Percentiles rank a stretch among this genome's conserved stretches.
These are phyloP conservation scores for Corynespora cassiicola DNA, from an alignment of 2,329 filamentous ascomycete genomes.

Conservation along the genomic window DNA sequence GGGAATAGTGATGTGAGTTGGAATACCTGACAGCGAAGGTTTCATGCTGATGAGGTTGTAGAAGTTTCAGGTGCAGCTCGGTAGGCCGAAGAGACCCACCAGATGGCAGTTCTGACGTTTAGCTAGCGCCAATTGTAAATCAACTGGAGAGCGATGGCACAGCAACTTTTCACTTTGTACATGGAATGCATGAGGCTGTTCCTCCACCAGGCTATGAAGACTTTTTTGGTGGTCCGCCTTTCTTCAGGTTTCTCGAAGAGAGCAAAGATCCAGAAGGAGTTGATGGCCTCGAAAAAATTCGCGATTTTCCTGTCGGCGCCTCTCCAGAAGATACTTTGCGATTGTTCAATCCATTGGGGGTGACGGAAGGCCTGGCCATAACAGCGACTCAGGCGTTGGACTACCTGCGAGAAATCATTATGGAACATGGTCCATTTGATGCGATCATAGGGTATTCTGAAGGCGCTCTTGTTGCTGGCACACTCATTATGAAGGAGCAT, in stretches of 20 bases:
- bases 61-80: slow-evolving; percentile 35
- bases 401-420: slow-evolving; percentile 25
- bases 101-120: slow-evolving; percentile 4
- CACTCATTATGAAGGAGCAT: slow-evolving; percentile 31
- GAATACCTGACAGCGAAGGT: not conserved
- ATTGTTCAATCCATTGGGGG: slow-evolving; percentile 46
- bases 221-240: slow-evolving; percentile 34
- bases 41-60: slow-evolving; percentile 6
- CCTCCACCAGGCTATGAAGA: slow-evolving; percentile 33
- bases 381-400: slow-evolving; percentile 31
- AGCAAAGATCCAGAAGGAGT: slow-evolving; percentile 18
- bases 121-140: slow-evolving; percentile 27
- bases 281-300: slow-evolving; percentile 53
- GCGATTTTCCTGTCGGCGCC: slow-evolving; percentile 60
- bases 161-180: slow-evolving; percentile 29
- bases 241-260: slow-evolving; percentile 30
- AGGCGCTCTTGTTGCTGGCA: slow-evolving; percentile 63
- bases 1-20: slow-evolving; percentile 29
- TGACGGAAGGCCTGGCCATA: slow-evolving; percentile 46
- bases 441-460: slow-evolving; percentile 68
- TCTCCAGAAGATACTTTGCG: slow-evolving; percentile 64
- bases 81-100: slow-evolving; percentile 5
- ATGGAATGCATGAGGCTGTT: slow-evolving; percentile 29
- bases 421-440: slow-evolving; percentile 47
- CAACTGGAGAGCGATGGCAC: slow-evolving; percentile 28